Evolutionary conservation across 1,284 basidiomycete genomes (phyloP), one percentile per base, ranked within the genome.

Genomic region (Prillingera fragicola): DNA sequence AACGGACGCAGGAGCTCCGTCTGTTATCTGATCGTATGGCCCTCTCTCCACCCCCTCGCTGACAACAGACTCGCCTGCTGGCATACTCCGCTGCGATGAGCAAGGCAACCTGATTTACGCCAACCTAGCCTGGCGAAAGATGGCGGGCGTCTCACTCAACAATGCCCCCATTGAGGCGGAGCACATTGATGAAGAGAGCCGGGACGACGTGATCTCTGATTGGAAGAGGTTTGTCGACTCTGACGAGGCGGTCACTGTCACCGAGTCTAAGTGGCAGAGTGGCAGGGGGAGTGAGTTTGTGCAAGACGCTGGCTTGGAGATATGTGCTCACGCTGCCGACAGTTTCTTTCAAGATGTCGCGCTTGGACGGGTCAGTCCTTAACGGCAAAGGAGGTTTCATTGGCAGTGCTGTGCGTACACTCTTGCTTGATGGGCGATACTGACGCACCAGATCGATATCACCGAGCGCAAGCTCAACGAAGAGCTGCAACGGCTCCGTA

Each of bases 391-490:
- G n/a, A n/a, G 62, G 62, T 14, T 48, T 65, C 18, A 40, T 26
- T 8, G 36, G 32, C 10, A 38, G 33, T 13, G 31, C 43, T n/a
- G 45, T 42, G n/a, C n/a, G n/a, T n/a, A n/a, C n/a, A n/a, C n/a
- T n/a, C n/a, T 65, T 65, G 33, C 63, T 65, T 28, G 63, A 63
- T 15, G 62, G 61, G 31, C 55, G 58, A 12, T n/a, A n/a, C n/a
- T n/a, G n/a, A n/a, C n/a, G n/a, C n/a, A n/a, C n/a, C n/a, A n/a
- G 17, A 50, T 66, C 13, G 70, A 70, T 39, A 65, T 66, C 19
- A 69, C 68, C 7, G 65, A 67, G 38, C 59, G 63, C 21, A 69
- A 69, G 48, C 33, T 60, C 17, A 54, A 63, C 41, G 69, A 71
- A 41, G 55, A 63, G 27, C 46, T 57, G 7, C 67, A 70, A 36